These are phyloP conservation scores for Scheffersomyces cryptocercus DNA, from an alignment of 1,139 yeast genomes.

Conservation along the genomic window DNA sequence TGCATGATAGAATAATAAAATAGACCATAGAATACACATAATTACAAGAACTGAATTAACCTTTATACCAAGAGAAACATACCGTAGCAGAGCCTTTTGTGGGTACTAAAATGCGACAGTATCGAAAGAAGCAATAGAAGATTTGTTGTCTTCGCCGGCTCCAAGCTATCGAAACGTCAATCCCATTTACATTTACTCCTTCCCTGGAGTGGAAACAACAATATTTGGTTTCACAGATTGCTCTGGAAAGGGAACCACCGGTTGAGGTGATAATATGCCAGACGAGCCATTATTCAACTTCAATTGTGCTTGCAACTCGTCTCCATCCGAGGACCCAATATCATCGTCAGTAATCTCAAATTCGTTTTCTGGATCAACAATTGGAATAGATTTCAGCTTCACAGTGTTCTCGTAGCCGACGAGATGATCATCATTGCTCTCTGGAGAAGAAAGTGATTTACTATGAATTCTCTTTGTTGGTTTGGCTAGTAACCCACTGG, in stretches of 20 bases:
- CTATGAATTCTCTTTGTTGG: constrained; percentile 51
- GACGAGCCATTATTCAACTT: background rate
- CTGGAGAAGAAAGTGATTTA: constrained; percentile 57
- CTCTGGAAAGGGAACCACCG: too few species aligned
- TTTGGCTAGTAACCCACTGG: constrained; percentile 9
- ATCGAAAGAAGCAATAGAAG: too few species aligned
- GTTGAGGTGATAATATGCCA: too few species aligned
- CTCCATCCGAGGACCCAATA: constrained; percentile 13
- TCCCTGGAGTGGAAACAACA: too few species aligned
- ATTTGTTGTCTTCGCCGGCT: too few species aligned
- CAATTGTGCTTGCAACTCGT: constrained; percentile 17
- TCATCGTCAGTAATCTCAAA: constrained; percentile 35
- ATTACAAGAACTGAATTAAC: constrained; percentile 1
- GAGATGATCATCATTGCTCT: constrained; percentile 50
- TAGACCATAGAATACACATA: background rate
- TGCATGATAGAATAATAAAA: too few species aligned
- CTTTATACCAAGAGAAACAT: too few species aligned
- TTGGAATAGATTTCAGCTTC: constrained; percentile 18
- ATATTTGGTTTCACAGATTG: too few species aligned
- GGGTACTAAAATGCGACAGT: too few species aligned
- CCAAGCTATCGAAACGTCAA: too few species aligned
- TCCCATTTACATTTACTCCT: too few species aligned
- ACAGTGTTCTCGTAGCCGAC: constrained; percentile 31
- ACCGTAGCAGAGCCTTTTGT: too few species aligned
- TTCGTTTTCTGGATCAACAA: constrained; percentile 32